Evolutionary conservation across 305 asterid genomes (phyloP).

Genomic region (Fraxinus latifolia): DNA sequence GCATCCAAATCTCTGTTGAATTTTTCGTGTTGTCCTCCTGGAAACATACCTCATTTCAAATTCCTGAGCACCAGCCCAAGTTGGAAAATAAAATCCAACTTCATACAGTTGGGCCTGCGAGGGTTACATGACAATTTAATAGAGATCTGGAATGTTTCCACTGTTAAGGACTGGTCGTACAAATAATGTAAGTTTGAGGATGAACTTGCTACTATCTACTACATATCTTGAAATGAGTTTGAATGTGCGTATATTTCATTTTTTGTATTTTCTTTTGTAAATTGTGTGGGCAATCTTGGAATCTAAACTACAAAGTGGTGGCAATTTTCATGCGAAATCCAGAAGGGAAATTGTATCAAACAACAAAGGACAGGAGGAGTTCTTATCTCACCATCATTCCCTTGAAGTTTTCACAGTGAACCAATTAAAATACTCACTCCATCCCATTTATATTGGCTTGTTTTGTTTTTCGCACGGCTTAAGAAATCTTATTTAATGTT

Average conservation of each 20-base stretch:
- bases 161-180: background rate
- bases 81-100: background rate
- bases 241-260: background rate
- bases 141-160: background rate
- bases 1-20: background rate
- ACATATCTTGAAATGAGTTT: background rate
- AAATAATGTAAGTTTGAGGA: background rate
- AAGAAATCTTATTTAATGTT: no score
- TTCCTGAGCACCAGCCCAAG: background rate
- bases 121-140: background rate
- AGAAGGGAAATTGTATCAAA: background rate
- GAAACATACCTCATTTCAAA: background rate
- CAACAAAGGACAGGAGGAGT: background rate
- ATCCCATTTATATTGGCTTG: no score
- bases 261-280: background rate
- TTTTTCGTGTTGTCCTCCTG: background rate
- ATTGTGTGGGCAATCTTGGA: background rate
- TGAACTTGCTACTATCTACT: background rate
- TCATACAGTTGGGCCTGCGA: background rate
- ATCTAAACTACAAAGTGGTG: background rate
- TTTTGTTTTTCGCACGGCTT: no score
- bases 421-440: background rate
- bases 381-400: background rate
- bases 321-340: background rate
- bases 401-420: background rate